Evolutionary conservation across 2,329 filamentous ascomycete genomes (phyloP).

Genomic region (Exophiala dermatitidis): DNA sequence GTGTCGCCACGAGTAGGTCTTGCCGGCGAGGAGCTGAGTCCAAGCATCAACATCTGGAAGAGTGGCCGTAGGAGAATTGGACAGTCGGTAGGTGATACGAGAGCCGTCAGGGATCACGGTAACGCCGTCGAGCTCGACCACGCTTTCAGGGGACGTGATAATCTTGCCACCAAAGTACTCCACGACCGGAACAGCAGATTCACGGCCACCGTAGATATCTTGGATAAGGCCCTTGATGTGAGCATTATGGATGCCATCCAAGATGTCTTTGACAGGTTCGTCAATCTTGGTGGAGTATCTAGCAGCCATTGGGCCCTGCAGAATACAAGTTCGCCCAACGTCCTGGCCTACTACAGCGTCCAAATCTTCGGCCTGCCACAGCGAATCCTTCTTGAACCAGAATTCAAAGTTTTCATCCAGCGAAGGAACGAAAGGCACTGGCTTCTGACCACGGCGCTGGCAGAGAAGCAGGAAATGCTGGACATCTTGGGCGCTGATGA

Average conservation of each 20-base stretch:
- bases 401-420: constrained; percentile 97
- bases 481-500: constrained; percentile 97
- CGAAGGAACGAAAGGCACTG: constrained; percentile 89
- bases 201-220: constrained; percentile 72
- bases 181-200: constrained; percentile 67
- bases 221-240: constrained; percentile 74
- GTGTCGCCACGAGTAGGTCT: constrained; percentile 83
- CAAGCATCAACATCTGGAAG: constrained; percentile 76
- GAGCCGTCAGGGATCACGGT: constrained; percentile 70
- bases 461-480: constrained; percentile 94
- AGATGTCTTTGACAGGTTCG: constrained; percentile 89
- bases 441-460: constrained; percentile 88
- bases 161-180: constrained; percentile 95
- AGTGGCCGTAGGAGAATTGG: constrained; percentile 62
- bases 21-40: constrained; percentile 80
- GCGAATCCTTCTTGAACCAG: constrained; percentile 99
- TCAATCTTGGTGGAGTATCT: constrained; percentile 85
- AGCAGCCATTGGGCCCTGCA: constrained; percentile 88
- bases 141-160: constrained; percentile 58
- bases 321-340: constrained; percentile 88
- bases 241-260: constrained; percentile 79
- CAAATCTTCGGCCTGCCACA: constrained; percentile 98
- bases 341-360: constrained; percentile 94
- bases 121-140: constrained; percentile 69
- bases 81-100: constrained; percentile 79